Percentiles rank a stretch among this genome's conserved stretches.
Evolutionary conservation across 495 filamentous ascomycete species (phyloP).

Genomic region (Aspergillus coremiiformis): DNA sequence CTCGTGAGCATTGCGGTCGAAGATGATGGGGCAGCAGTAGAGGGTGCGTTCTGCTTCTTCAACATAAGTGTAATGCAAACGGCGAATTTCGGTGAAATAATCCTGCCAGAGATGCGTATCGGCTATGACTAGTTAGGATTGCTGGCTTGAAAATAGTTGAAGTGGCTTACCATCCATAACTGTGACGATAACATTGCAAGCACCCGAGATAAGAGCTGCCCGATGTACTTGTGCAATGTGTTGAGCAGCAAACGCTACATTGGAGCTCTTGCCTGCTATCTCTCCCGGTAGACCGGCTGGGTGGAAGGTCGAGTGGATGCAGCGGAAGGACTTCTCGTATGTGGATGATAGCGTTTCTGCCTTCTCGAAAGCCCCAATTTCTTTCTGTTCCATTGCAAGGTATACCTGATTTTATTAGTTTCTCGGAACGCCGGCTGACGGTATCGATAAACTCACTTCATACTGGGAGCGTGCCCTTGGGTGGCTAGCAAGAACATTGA

Average conservation of each 20-base stretch:
- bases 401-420: constrained; percentile 42
- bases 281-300: constrained; percentile 53
- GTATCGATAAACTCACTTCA: constrained; percentile 44
- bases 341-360: constrained; percentile 44
- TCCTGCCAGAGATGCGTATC: constrained; percentile 60
- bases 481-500: constrained; percentile 59
- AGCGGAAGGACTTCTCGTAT: constrained; percentile 52
- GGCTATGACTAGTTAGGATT: constrained; percentile 33
- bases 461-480: constrained; percentile 54
- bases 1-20: constrained; percentile 61
- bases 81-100: constrained; percentile 56
- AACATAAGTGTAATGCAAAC: constrained; percentile 47
- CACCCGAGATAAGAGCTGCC: constrained; percentile 28
- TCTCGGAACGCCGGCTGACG: not conserved
- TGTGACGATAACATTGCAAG: constrained; percentile 57
- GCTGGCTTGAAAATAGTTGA: not conserved
- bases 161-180: constrained; percentile 57
- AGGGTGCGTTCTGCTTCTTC: constrained; percentile 50
- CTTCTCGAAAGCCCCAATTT: constrained; percentile 46
- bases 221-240: constrained; percentile 51
- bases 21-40: constrained; percentile 63
- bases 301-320: constrained; percentile 55
- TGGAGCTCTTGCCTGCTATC: constrained; percentile 61
- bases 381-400: constrained; percentile 64
- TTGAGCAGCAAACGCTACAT: constrained; percentile 57